Base-by-base conservation (phyloP, 768 basidiomycete genomes). In the Phylloporus sp. region DNA sequence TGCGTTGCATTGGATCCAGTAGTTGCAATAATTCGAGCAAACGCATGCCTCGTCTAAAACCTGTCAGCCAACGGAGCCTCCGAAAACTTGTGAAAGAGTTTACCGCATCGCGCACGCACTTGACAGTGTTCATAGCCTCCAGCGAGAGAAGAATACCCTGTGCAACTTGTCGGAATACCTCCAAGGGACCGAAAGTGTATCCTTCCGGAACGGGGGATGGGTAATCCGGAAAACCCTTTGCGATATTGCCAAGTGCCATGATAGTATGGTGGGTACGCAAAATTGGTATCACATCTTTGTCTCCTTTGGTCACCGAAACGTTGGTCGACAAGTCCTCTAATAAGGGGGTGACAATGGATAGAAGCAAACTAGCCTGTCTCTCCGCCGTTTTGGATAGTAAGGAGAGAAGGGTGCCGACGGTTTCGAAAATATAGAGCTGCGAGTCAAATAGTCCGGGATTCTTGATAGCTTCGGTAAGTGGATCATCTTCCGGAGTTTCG, bases 221-320 rank as follows among this genome's bases (percentile, higher is more conserved):
- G 59, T 86, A 86, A 61, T 92, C 91, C 0, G 96, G 96, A 69
- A 97, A 98, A 11, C 96, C 96, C 69, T 96, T 96, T 28, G 93
- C 88, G 45, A 97, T 80, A 57, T 89, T 91, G 11, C 95, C 95
- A 18, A 97, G 73, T 3, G 95, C 93, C 83, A 95, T 87, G 63
- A 97, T 86, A 55, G 84, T 76, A 69, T 98, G 94, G 57, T 98
- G 96, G 8, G 92, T 80, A 60, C 81, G 82, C 44, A 97, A 74
- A 57, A 96, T 81, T n/a, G 89, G 78, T 35, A 87, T 64, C 6
- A 89, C 69, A 54, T 92, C 87, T 37, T 79, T 74, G 4, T 76
- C 65, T 9, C 79, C 79, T 53, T 81, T 79, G 23, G 72, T 72
- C 38, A 74, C 73, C 38, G 75, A 73, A 56, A 83, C 72, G 43